Percentiles rank a stretch among this genome's conserved stretches.
Evolutionary conservation across 2,329 filamentous ascomycete genomes (phyloP).

Genomic region (Fusarium odoratissimum): DNA sequence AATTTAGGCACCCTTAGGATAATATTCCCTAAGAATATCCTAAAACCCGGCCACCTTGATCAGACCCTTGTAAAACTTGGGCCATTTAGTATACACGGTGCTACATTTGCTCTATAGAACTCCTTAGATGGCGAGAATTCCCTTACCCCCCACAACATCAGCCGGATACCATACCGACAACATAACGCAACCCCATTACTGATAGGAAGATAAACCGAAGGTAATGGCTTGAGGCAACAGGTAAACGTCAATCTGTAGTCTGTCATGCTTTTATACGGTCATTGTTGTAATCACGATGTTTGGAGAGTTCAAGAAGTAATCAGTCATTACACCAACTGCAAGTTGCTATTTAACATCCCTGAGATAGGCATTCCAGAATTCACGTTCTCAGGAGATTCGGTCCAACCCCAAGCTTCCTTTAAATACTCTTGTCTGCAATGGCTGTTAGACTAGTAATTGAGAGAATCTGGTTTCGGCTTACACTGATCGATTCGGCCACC

Average conservation of each 20-base stretch:
- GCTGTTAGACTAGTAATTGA: neutral
- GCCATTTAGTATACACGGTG: too few relatives aligned
- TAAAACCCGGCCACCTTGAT: neutral
- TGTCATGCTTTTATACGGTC: too few relatives aligned
- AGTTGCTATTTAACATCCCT: slow-evolving; percentile 35
- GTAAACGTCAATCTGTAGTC: too few relatives aligned
- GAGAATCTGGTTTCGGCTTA: slow-evolving; percentile 9
- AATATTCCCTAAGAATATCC: neutral
- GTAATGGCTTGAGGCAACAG: too few relatives aligned
- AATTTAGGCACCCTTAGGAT: neutral
- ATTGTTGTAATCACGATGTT: too few relatives aligned
- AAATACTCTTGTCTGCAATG: slow-evolving; percentile 36
- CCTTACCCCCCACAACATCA: neutral
- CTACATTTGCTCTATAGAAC: neutral
- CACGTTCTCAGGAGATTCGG: slow-evolving; percentile 33
- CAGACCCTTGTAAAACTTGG: neutral
- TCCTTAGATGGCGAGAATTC: neutral
- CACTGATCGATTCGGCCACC: slow-evolving; percentile 47
- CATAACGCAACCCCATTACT: neutral
- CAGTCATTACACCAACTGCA: slow-evolving; percentile 19
- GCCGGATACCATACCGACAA: neutral
- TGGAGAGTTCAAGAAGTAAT: neutral
- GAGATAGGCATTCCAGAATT: slow-evolving; percentile 36
- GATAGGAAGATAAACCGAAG: neutral
- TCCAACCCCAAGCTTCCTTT: slow-evolving; percentile 43